phyloP scores from a whole-genome alignment of 2,329 filamentous ascomycete species.

The Fusarium chaquense region DNA sequence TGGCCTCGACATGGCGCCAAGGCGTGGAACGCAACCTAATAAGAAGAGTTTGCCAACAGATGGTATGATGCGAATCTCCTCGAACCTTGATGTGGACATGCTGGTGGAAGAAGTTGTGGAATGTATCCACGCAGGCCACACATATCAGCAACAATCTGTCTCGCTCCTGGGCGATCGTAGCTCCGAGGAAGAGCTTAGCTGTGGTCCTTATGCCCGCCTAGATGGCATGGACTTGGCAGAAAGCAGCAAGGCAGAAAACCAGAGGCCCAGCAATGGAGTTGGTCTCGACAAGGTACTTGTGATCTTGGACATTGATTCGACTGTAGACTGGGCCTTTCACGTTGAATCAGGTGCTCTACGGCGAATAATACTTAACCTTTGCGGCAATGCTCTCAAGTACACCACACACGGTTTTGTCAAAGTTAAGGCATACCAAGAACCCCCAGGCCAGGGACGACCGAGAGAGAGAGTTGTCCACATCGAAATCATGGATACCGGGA shows the following conservation, averaged over 20 bases:
- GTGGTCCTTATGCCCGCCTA: constrained; percentile 16
- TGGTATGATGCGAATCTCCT: constrained; percentile 35
- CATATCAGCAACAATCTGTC: constrained; percentile 41
- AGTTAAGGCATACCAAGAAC: constrained; percentile 45
- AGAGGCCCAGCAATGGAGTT: background rate
- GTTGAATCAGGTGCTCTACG: constrained; percentile 64
- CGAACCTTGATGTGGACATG: constrained; percentile 50
- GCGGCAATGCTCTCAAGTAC: constrained; percentile 73
- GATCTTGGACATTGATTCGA: constrained; percentile 56
- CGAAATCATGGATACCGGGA: constrained; percentile 72
- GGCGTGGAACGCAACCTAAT: background rate
- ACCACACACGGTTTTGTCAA: constrained; percentile 56
- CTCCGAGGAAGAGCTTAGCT: background rate
- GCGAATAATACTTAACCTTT: constrained; percentile 71
- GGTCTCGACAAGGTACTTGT: constrained; percentile 37
- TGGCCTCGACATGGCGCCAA: background rate
- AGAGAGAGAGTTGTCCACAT: constrained; percentile 49
- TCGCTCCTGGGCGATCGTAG: constrained; percentile 7
- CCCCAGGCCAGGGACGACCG: background rate
- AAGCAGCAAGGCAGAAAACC: background rate
- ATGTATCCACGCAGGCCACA: constrained; percentile 57
- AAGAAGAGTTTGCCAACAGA: constrained; percentile 12
- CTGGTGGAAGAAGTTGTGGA: constrained; percentile 62
- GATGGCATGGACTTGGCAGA: constrained; percentile 34
- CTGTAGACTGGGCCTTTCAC: constrained; percentile 64